These are phyloP conservation scores for Acidomyces sp. DNA, from an alignment of 495 filamentous ascomycete genomes.

Conservation along the genomic window DNA sequence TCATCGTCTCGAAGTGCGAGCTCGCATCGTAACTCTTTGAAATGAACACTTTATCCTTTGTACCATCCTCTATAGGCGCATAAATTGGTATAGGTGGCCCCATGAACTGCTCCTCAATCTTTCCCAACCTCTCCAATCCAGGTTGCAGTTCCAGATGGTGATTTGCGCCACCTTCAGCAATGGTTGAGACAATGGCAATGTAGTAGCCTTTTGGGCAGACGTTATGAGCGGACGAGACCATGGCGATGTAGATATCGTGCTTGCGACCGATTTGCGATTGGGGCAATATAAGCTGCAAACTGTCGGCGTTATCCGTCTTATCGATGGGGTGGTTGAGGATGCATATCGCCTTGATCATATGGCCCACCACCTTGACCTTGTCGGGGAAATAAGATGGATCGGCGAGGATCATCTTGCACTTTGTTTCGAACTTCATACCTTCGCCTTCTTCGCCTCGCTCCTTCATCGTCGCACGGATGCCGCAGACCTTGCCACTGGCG, in stretches of 20 bases:
- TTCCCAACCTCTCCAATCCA: slow-evolving; percentile 84
- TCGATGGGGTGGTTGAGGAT: slow-evolving; percentile 90
- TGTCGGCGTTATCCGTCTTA: slow-evolving; percentile 78
- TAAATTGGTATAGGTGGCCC: slow-evolving; percentile 82
- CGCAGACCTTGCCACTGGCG: slow-evolving; percentile 63
- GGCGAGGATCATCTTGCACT: slow-evolving; percentile 87
- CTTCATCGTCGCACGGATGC: slow-evolving; percentile 95
- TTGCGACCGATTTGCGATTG: slow-evolving; percentile 91
- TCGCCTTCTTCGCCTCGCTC: slow-evolving; percentile 60
- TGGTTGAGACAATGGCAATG: slow-evolving; percentile 95
- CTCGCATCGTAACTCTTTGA: slow-evolving; percentile 97
- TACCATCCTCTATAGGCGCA: slow-evolving; percentile 77
- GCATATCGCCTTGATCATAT: slow-evolving; percentile 92
- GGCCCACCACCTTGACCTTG: slow-evolving; percentile 74
- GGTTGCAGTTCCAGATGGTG: slow-evolving; percentile 90
- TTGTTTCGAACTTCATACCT: slow-evolving; percentile 87
- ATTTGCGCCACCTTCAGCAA: slow-evolving; percentile 82
- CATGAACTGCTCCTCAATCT: slow-evolving; percentile 96
- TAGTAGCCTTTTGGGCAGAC: slow-evolving; percentile 99
- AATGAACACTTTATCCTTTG: slow-evolving; percentile 86
- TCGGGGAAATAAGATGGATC: slow-evolving; percentile 93
- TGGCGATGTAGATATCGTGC: slow-evolving; percentile 96
- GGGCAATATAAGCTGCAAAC: slow-evolving; percentile 90
- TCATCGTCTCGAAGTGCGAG: slow-evolving; percentile 92
- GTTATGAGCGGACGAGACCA: slow-evolving; percentile 91